Conservation (phyloP, 352 stramenopile species). For the Phytopythium cucurbitacearum region DNA sequence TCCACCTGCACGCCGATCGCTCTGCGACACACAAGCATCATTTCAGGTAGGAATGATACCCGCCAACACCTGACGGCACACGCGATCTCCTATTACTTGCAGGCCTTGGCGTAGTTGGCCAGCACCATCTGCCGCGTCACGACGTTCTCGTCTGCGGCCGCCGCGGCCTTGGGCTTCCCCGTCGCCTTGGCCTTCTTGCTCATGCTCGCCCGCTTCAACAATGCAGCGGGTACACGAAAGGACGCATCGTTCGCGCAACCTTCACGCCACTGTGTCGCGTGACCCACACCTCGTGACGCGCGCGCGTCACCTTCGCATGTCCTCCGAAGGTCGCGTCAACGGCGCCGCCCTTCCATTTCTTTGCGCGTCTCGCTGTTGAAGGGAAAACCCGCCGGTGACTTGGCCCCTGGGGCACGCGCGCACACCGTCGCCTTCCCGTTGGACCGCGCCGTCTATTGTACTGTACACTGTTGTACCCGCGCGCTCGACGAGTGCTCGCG, state of each 20-base stretch:
- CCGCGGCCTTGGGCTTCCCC: constrained; percentile 46
- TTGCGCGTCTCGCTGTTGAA: background rate
- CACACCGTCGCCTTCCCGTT: background rate
- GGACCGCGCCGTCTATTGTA: background rate
- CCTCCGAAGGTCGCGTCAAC: constrained; percentile 6
- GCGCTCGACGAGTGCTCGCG: too few relatives aligned
- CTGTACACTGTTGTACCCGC: too few relatives aligned
- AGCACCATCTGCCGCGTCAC: constrained; percentile 62
- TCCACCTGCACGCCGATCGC: constrained; percentile 69
- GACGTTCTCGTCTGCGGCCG: constrained; percentile 52
- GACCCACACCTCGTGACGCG: background rate
- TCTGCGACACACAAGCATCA: constrained; percentile 12
- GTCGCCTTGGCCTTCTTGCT: constrained; percentile 46
- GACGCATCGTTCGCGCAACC: background rate
- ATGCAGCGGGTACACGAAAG: too few relatives aligned
- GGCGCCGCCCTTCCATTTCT: constrained; percentile 1
- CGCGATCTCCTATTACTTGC: constrained; percentile 34
- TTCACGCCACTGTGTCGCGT: background rate
- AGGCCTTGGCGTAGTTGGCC: constrained; percentile 72
- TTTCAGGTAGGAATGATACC: background rate
- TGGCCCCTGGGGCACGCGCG: background rate
- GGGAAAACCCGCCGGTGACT: background rate
- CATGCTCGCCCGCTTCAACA: constrained; percentile 15
- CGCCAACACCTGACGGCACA: background rate
- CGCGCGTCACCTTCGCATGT: background rate